Base-by-base conservation (phyloP, 768 basidiomycete genomes). In the Chalciporus piperatus region DNA sequence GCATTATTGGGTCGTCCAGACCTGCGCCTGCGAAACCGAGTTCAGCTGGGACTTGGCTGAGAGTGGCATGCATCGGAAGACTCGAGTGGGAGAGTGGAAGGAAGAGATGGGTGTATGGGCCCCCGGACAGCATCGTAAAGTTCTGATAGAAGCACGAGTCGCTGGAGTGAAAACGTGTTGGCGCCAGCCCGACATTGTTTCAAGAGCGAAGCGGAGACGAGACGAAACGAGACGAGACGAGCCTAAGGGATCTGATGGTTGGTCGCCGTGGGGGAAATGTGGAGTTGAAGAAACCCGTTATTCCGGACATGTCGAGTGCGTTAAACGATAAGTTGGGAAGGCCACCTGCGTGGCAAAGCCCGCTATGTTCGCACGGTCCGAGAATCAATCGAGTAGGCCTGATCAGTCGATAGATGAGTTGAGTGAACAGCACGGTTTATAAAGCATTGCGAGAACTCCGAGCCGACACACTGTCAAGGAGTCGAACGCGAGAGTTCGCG, bases 111-210 rank as follows among this genome's bases (percentile, higher is more conserved):
- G 81, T 74, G 57, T 89, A 84, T 4, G 79, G 75, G 1, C n/a
- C 89, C 90, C 85, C 89, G 89, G 72, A 93, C 87, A 4, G 89
- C 80, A 52, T 82, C 80, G 63, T 92, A 92, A 1, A 93, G 78
- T 59, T 88, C 89, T 22, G 81, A 78, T n/a, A 92, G 76, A 23
- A 92, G 86, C 83, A 43, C 91, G 83, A 8, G 86, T 85, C 13
- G 83, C 75, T 25, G 82, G 79, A 0, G 84, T 85, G 64, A 90
- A 91, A 3, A 80, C 76, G 65, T 87, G 89, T 70, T 91, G 89
- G 55, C 86, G 72, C 5, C 85, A 83, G 38, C 82, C 83, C 4
- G 89, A 87, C 84, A 91, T 85, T 6, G 86, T 88, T 68, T 92
- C 89, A 54, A 92, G 77, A 2, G 81, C 76, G 59, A 87, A 87